Evolutionary conservation across 352 stramenopile genomes (phyloP).

Genomic region (Phytophthora niederhauseri): DNA sequence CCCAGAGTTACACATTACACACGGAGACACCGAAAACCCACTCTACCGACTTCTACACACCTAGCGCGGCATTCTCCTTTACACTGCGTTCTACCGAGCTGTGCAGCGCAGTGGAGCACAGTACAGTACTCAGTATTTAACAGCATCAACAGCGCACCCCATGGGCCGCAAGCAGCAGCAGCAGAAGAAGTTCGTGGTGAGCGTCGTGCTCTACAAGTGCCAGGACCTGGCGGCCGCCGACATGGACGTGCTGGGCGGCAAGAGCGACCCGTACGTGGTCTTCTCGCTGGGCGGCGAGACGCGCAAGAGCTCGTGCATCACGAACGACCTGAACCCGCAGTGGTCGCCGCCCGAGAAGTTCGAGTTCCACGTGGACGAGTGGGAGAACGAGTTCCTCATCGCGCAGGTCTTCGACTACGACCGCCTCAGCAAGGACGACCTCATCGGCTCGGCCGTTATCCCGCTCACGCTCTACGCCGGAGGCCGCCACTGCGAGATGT

Average conservation of each 20-base stretch:
- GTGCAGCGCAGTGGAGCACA: not conserved
- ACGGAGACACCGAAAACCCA: constrained; percentile 26
- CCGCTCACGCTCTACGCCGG: constrained; percentile 67
- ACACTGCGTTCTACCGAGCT: not conserved
- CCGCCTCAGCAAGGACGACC: constrained; percentile 64
- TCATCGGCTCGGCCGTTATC: constrained; percentile 74
- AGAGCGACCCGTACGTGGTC: constrained; percentile 81
- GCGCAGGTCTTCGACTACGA: constrained; percentile 82
- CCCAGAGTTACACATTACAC: constrained; percentile 9
- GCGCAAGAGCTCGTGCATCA: constrained; percentile 71
- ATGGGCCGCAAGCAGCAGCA: constrained; percentile 18
- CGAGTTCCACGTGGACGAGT: constrained; percentile 66
- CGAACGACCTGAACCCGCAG: constrained; percentile 67
- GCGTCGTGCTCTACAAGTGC: constrained; percentile 71
- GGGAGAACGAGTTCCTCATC: constrained; percentile 67
- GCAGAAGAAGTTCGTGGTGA: constrained; percentile 51
- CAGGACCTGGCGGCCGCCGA: constrained; percentile 58
- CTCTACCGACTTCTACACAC: constrained; percentile 30
- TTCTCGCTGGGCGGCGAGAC: constrained; percentile 54
- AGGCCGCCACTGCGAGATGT: constrained; percentile 62
- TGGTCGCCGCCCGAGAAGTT: constrained; percentile 81
- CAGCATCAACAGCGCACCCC: not conserved
- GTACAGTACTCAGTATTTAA: not conserved
- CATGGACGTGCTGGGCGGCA: constrained; percentile 56
- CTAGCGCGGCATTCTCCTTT: not conserved